Percentiles rank a stretch among this genome's conserved stretches.
phyloP scores from a whole-genome alignment of 257 asterid genomes.

The Apocynum venetum region DNA sequence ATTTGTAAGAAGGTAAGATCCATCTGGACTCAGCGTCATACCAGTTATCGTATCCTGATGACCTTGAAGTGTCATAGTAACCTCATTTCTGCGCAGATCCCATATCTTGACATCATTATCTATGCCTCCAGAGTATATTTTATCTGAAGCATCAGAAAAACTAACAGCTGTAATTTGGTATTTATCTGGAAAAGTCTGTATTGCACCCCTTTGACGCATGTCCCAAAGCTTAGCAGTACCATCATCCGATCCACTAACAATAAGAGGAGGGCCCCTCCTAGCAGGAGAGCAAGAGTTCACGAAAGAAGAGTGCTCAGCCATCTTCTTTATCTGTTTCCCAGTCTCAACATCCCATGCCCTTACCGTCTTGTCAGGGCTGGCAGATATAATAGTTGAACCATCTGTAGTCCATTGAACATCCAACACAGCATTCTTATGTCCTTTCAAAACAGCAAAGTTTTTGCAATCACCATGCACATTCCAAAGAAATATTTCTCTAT shows the following conservation, averaged over 20 bases:
- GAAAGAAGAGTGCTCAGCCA: constrained; percentile 83
- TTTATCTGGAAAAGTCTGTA: constrained; percentile 93
- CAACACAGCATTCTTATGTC: constrained; percentile 93
- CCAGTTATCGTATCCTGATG: constrained; percentile 92
- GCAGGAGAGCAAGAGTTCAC: constrained; percentile 93
- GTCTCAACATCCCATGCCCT: constrained; percentile 98
- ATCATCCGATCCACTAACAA: constrained; percentile 96
- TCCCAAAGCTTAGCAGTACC: constrained; percentile 99
- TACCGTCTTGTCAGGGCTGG: constrained; percentile 90
- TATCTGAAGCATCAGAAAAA: constrained; percentile 95
- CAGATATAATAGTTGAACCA: constrained; percentile 79
- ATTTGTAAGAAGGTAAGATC: constrained; percentile 92
- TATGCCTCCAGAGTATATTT: constrained; percentile 86
- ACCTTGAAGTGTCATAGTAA: constrained; percentile 93
- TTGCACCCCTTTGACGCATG: constrained; percentile 94
- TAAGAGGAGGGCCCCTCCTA: constrained; percentile 93
- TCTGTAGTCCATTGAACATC: constrained; percentile 95
- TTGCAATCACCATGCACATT: constrained; percentile 81
- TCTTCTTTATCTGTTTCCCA: constrained; percentile 89
- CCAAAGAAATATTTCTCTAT: constrained; percentile 89
- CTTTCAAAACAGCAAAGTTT: constrained; percentile 81
- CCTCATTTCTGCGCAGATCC: constrained; percentile 88
- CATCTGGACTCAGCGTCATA: constrained; percentile 96
- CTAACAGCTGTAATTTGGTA: constrained; percentile 96
- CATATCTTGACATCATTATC: constrained; percentile 93